Evolutionary conservation across 1,284 basidiomycete genomes (phyloP).

Genomic region (Leccinum solheimii): DNA sequence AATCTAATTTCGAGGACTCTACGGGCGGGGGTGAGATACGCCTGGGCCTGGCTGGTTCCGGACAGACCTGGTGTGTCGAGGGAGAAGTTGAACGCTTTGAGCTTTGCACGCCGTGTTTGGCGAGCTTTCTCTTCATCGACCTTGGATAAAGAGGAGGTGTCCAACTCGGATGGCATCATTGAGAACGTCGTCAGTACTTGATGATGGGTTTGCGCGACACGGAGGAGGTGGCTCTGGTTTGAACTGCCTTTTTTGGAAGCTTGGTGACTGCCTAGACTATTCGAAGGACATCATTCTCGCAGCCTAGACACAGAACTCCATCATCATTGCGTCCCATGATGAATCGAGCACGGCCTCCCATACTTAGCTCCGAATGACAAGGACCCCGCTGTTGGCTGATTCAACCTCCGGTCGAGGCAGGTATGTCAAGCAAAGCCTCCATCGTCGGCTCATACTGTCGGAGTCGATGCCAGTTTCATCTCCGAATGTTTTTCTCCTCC

Average conservation of each 20-base stretch:
- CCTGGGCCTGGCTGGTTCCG: background rate
- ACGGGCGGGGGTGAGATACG: conserved; percentile 11
- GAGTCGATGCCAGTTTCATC: conserved; percentile 32
- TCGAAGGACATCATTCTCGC: background rate
- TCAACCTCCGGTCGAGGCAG: background rate
- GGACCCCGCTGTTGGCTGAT: background rate
- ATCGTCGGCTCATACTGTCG: conserved; percentile 9
- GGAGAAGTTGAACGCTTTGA: conserved; percentile 56
- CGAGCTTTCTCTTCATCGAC: conserved; percentile 65
- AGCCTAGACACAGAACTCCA: background rate
- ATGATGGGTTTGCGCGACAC: conserved; percentile 15
- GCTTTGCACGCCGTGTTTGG: conserved; percentile 51
- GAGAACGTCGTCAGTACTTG: conserved; percentile 1
- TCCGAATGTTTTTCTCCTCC: conserved; percentile 26
- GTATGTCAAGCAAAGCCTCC: background rate
- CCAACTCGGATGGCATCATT: conserved; percentile 19
- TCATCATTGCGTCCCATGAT: background rate
- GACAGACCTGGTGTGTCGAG: conserved; percentile 48
- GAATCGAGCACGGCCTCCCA: background rate
- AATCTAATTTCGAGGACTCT: conserved; percentile 77
- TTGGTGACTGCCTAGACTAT: background rate
- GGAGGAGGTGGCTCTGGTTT: conserved; percentile 10
- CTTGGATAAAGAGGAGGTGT: conserved; percentile 34
- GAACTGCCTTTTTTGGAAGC: conserved; percentile 29
- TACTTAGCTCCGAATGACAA: background rate